Evolutionary conservation across 139 green algal genomes (phyloP).

Genomic region (Tetradesmus obliquus): DNA sequence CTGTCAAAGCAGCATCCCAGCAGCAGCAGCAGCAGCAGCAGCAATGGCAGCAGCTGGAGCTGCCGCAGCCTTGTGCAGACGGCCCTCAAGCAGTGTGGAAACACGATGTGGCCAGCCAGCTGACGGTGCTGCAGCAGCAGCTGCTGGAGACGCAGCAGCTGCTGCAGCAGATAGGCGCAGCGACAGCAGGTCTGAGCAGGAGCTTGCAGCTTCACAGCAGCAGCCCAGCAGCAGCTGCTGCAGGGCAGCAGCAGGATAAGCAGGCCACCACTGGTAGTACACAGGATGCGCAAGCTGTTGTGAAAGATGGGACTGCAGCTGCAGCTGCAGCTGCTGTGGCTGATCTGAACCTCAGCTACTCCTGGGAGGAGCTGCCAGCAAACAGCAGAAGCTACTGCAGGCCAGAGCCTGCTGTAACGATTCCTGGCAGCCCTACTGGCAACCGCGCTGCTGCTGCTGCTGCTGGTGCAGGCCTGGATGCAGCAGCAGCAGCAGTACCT

Average conservation of each 20-base stretch:
- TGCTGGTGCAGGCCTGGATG: background rate
- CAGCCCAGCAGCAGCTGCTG: background rate
- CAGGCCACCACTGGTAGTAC: background rate
- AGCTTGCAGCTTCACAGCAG: background rate
- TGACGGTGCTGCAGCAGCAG: constrained; percentile 23
- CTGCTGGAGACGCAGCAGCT: background rate
- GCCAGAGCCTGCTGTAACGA: background rate
- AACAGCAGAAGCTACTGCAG: background rate
- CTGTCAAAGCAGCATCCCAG: background rate
- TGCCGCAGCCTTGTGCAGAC: background rate
- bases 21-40: background rate
- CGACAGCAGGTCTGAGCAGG: background rate
- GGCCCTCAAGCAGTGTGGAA: background rate
- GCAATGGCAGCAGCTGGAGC: background rate
- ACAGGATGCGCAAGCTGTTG: background rate
- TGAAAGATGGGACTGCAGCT: background rate
- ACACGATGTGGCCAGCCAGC: background rate
- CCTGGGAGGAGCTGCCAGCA: background rate
- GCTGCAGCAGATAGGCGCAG: background rate
- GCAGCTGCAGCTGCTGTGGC: background rate
- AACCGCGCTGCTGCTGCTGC: background rate
- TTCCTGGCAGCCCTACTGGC: background rate
- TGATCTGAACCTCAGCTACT: background rate
- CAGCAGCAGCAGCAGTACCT: background rate
- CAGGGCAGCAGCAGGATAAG: background rate